Evolutionary conservation across 805 yeast genomes (phyloP).

Genomic region (Saccharomycopsis synnaedendra): DNA sequence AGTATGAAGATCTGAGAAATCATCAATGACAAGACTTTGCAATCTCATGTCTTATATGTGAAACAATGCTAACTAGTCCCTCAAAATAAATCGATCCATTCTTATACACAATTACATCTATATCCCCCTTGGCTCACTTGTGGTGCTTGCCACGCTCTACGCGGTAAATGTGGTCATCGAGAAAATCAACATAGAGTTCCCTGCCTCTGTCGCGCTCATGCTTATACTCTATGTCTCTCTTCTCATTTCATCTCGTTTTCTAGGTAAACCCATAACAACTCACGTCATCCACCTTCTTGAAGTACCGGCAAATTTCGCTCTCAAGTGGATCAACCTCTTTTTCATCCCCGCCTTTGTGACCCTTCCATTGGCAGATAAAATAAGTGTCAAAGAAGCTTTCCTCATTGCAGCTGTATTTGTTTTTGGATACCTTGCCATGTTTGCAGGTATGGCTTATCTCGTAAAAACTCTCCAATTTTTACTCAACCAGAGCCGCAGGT

Average conservation of each 20-base stretch:
- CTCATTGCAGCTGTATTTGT: conserved; percentile 67
- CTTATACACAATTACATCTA: conserved; percentile 34
- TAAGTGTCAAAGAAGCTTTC: conserved; percentile 56
- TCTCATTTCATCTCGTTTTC: conserved; percentile 25
- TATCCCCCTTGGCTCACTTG: conserved; percentile 37
- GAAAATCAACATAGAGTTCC: conserved; percentile 41
- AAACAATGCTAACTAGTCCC: too few relatives aligned
- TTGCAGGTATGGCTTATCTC: conserved; percentile 37
- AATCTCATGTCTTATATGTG: neutral
- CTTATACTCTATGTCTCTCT: conserved; percentile 40
- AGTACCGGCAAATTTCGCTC: conserved; percentile 55
- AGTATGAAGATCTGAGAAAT: neutral
- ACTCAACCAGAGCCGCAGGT: conserved; percentile 17
- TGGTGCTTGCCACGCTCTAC: conserved; percentile 35
- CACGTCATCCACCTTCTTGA: conserved; percentile 29
- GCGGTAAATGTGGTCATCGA: conserved; percentile 39
- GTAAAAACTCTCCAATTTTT: conserved; percentile 30
- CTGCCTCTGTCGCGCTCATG: conserved; percentile 66
- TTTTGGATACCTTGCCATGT: conserved; percentile 47
- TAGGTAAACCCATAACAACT: conserved; percentile 26
- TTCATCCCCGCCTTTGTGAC: conserved; percentile 71
- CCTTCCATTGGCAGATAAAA: conserved; percentile 55
- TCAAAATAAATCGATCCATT: conserved; percentile 3
- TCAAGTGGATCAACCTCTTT: conserved; percentile 69
- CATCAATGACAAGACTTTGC: neutral